A percentile compares a stretch with the other conserved stretches of the same genome.
phyloP scores from a whole-genome alignment of 805 yeast genomes.

The Priceomyces castillae region DNA sequence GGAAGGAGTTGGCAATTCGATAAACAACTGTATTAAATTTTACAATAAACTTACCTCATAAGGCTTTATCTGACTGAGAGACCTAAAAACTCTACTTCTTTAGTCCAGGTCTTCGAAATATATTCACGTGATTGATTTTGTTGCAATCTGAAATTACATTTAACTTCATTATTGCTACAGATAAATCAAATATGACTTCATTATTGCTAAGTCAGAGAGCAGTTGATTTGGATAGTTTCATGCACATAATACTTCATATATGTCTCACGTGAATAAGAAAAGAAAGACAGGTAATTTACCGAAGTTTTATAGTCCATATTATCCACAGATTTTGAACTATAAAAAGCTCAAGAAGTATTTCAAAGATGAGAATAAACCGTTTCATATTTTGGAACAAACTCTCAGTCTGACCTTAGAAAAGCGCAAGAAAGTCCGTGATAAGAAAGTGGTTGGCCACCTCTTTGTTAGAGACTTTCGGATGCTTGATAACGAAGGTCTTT shows the following conservation, averaged over 20 bases:
- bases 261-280: slow-evolving; percentile 9
- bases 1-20: too few species aligned
- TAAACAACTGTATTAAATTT: too few species aligned
- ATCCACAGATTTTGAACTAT: slow-evolving; percentile 10
- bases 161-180: too few species aligned
- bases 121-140: too few species aligned
- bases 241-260: neutral
- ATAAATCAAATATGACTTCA: too few species aligned
- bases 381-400: slow-evolving; percentile 15
- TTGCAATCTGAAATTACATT: too few species aligned
- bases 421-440: slow-evolving; percentile 8
- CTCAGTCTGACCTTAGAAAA: slow-evolving; percentile 9
- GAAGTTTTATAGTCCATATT: slow-evolving; percentile 11
- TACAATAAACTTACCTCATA: neutral
- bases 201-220: neutral
- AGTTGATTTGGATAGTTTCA: neutral
- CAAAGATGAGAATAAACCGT: slow-evolving; percentile 31
- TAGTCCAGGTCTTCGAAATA: neutral
- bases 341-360: slow-evolving; percentile 18
- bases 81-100: neutral
- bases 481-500: slow-evolving; percentile 43
- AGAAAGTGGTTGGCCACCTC: slow-evolving; percentile 42
- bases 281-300: slow-evolving; percentile 9
- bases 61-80: neutral
- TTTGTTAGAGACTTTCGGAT: slow-evolving; percentile 47